Evolutionary conservation across 228 moss, liverwort and hornwort species (phyloP).

Genomic region (Sphagnum magellanicum): DNA sequence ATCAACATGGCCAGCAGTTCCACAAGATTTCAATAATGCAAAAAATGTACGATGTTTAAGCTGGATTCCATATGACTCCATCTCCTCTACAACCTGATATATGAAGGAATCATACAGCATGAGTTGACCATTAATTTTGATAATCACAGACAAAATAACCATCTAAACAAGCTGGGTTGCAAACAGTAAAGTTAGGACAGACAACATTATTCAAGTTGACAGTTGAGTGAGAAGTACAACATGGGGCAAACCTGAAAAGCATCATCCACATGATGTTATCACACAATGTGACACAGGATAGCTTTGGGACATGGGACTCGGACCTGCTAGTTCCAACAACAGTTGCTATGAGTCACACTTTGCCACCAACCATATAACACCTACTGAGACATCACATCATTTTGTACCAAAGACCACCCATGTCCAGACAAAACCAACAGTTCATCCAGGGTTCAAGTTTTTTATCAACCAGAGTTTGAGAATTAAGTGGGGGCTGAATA

Average conservation of each 20-base stretch:
- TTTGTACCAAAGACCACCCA: too few species aligned
- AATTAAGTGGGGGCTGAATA: too few species aligned
- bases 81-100: slow-evolving; percentile 70
- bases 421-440: too few species aligned
- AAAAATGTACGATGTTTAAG: slow-evolving; percentile 71
- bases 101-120: too few species aligned
- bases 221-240: background rate
- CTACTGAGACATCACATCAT: too few species aligned
- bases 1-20: slow-evolving; percentile 62
- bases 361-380: too few species aligned
- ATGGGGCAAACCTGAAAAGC: slow-evolving; percentile 53
- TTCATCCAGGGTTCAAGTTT: too few species aligned
- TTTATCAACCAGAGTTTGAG: too few species aligned
- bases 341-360: too few species aligned
- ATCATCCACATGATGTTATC: slow-evolving; percentile 60
- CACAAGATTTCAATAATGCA: slow-evolving; percentile 71
- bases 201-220: too few species aligned
- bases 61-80: slow-evolving; percentile 64
- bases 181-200: background rate
- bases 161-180: background rate
- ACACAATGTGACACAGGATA: too few species aligned
- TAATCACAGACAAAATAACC: background rate
- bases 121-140: too few species aligned
- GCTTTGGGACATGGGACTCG: slow-evolving; percentile 76
- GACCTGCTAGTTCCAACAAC: slow-evolving; percentile 41